These are phyloP conservation scores for Trichophyton benhamiae DNA, from an alignment of 2,329 filamentous ascomycete genomes.

Conservation along the genomic window DNA sequence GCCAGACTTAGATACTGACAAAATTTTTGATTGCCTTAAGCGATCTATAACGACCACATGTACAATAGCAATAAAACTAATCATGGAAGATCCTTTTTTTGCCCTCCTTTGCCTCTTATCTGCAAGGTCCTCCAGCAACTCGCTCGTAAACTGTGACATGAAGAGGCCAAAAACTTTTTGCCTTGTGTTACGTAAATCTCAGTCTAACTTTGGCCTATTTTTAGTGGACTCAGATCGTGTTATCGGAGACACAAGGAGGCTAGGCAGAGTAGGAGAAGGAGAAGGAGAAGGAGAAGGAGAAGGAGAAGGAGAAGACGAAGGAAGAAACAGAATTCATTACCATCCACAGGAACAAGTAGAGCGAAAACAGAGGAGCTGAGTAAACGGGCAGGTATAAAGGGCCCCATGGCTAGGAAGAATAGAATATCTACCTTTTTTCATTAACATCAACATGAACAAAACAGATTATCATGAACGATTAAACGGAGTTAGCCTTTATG, in stretches of 20 bases:
- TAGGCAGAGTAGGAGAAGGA: neutral
- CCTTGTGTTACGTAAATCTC: too few species aligned
- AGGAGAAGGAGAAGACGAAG: neutral
- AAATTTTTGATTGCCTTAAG: neutral
- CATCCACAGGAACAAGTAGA: neutral
- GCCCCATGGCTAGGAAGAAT: neutral
- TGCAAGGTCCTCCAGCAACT: too few species aligned
- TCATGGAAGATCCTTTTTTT: neutral
- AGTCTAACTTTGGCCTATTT: too few species aligned
- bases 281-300: neutral
- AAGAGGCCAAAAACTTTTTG: too few species aligned
- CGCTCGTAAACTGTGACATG: too few species aligned
- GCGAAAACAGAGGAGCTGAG: too few species aligned
- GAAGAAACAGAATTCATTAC: neutral
- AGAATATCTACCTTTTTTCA: conserved; percentile 1
- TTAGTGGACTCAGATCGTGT: too few species aligned
- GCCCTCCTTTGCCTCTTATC: neutral
- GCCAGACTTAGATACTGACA: neutral
- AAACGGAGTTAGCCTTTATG: conserved; percentile 55
- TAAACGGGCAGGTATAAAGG: neutral
- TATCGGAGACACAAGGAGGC: too few species aligned
- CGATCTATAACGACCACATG: neutral
- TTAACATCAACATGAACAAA: neutral
- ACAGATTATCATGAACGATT: conserved; percentile 22
- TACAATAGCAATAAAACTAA: neutral